Base-by-base conservation (phyloP, 371 early-diverging fungal genomes). In the Enterocytospora artemiae region DNA sequence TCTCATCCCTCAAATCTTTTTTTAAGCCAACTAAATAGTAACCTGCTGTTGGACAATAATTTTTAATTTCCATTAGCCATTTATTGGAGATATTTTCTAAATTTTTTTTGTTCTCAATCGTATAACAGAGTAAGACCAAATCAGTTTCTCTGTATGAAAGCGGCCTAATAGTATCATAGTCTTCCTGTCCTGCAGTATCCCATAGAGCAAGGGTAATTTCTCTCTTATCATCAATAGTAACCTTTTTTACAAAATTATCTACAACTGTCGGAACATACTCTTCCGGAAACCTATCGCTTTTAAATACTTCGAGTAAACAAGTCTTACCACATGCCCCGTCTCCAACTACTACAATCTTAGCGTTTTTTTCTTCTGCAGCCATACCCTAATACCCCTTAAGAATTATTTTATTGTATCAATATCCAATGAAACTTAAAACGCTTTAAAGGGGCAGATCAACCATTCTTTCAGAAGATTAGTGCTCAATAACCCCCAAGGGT, bases 271-370 rank as follows among this genome's bases (percentile, higher is more conserved):
- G 78, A 16, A 80, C 63, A 66, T 80, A 80, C 28, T 71, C 72
- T 41, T 78, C 73, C 1, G 80, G 80, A 53, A 80, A 80, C 59
- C 62, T 66, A 31, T 76, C 71, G 33, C 73, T 69, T 59, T 67
- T 77, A 61, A 77, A 80, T 22, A 80, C 78, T 54, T 80, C 80
- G 18, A 80, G 59, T 46, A 80, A 50, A 55, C 80, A 80, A 20
- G 80, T 80, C 41, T 80, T 80, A n/a, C 80, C 80, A 62, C 78
- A 80, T 12, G 76, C 78, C 36, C 80, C 80, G 71, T 80, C 80
- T 31, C 80, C 80, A 12, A 80, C 73, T 18, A 80, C 69, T 18
- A 80, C 78, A 41, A 80, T 69, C 61, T 80, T 80, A 22, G 76
- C 80, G 46, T 55, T 67, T 46, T 50, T 55, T 14, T 55, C 7